phyloP scores from a whole-genome alignment of 108 stramenopile species.

The Chaetoceros tenuissimus region DNA sequence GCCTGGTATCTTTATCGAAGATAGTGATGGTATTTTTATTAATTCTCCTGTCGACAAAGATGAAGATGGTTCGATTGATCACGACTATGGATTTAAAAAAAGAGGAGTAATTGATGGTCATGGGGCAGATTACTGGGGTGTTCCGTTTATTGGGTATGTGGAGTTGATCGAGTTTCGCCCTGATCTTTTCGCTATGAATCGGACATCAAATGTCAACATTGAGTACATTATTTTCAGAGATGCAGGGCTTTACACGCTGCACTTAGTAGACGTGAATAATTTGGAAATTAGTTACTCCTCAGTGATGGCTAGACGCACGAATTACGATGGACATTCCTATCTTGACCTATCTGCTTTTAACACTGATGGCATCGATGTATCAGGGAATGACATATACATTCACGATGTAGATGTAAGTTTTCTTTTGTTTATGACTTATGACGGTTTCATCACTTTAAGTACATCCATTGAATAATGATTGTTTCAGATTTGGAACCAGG shows the following conservation, averaged over 20 bases:
- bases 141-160: slow-evolving; percentile 32
- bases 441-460: background rate
- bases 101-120: slow-evolving; percentile 29
- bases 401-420: slow-evolving; percentile 11
- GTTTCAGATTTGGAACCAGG: slow-evolving; percentile 42
- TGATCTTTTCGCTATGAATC: slow-evolving; percentile 15
- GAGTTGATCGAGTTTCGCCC: slow-evolving; percentile 25
- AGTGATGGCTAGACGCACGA: slow-evolving; percentile 25
- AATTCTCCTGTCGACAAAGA: background rate
- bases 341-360: slow-evolving; percentile 44
- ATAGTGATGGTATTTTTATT: background rate
- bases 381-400: slow-evolving; percentile 31
- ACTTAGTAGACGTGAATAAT: slow-evolving; percentile 13
- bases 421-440: background rate
- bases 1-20: background rate
- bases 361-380: slow-evolving; percentile 45
- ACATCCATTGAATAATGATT: slow-evolving; percentile 4
- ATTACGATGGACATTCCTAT: slow-evolving; percentile 16
- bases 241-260: slow-evolving; percentile 30
- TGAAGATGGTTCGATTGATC: background rate
- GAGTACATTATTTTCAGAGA: slow-evolving; percentile 32
- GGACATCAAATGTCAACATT: slow-evolving; percentile 17
- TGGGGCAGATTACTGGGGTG: slow-evolving; percentile 38
- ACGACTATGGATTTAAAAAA: background rate
- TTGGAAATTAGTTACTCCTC: slow-evolving; percentile 21